Conservation (phyloP, 768 basidiomycete genomes). For the Rhizopogon vulgaris region DNA sequence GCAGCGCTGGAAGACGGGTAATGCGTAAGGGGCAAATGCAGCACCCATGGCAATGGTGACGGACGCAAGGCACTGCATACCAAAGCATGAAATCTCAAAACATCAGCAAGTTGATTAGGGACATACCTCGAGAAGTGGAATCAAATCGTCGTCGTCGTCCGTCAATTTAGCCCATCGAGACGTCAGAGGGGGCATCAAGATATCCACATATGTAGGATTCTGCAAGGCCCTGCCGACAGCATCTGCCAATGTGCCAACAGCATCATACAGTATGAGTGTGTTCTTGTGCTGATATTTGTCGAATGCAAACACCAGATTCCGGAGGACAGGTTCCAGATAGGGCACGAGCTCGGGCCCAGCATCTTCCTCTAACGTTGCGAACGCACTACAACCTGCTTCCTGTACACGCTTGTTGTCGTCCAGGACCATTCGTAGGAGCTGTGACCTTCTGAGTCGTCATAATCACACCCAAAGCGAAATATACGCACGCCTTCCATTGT, state of each 20-base stretch:
- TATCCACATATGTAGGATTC: conserved; percentile 84
- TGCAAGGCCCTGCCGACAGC: conserved; percentile 87
- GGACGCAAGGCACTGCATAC: conserved; percentile 85
- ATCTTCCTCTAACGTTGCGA: conserved; percentile 97
- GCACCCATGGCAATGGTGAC: conserved; percentile 94
- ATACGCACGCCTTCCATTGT: conserved; percentile 92
- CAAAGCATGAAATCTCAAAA: neutral
- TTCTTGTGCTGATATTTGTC: conserved; percentile 99
- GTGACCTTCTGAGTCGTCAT: conserved; percentile 2
- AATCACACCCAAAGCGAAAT: conserved; percentile 11
- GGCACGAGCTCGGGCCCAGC: conserved; percentile 86
- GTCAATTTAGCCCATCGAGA: conserved; percentile 84
- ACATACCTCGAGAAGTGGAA: conserved; percentile 89
- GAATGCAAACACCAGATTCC: conserved; percentile 93
- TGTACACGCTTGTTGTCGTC: conserved; percentile 99
- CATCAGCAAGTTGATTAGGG: conserved; percentile 2
- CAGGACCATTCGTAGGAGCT: conserved; percentile 96
- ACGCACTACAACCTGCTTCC: conserved; percentile 98
- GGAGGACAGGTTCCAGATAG: conserved; percentile 90
- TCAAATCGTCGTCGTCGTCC: conserved; percentile 89
- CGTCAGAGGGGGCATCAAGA: conserved; percentile 93
- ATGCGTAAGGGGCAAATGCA: conserved; percentile 83
- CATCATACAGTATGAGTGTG: conserved; percentile 96
- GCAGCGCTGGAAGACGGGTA: conserved; percentile 90
- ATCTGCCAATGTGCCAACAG: conserved; percentile 97